Conservation (phyloP, 148 eudicot species). For the Dianthus caryophyllus region DNA sequence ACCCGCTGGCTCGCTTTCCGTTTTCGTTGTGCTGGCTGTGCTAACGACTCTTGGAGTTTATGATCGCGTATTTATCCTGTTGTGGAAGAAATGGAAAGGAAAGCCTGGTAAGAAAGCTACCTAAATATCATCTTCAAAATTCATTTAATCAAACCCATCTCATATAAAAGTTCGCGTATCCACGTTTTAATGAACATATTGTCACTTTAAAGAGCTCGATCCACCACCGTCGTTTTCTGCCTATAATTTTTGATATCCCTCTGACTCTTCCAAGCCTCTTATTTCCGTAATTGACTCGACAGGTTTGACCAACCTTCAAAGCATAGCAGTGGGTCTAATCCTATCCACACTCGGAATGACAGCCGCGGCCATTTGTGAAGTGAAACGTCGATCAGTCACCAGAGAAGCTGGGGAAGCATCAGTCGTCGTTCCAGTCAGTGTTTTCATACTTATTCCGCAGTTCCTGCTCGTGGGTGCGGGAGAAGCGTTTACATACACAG, state of each 20-base stretch:
- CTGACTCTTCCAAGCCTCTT: too few relatives aligned
- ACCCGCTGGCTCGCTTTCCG: constrained; percentile 64
- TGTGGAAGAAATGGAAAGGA: constrained; percentile 51
- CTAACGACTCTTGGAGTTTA: constrained; percentile 45
- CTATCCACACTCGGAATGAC: constrained; percentile 59
- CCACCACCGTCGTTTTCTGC: too few relatives aligned
- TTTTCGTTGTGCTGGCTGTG: constrained; percentile 57
- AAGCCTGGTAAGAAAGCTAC: constrained; percentile 39
- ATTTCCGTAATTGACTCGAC: constrained; percentile 8
- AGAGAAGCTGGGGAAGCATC: constrained; percentile 16
- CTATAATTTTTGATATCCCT: too few relatives aligned
- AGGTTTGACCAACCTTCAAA: constrained; percentile 60
- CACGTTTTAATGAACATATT: too few relatives aligned
- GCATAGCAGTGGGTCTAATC: constrained; percentile 48
- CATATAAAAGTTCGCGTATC: too few relatives aligned
- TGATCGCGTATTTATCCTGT: constrained; percentile 50
- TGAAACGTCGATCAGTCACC: constrained; percentile 39
- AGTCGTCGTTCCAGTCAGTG: constrained; percentile 51
- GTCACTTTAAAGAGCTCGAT: too few relatives aligned
- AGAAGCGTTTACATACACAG: constrained; percentile 71
- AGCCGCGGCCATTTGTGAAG: constrained; percentile 47
- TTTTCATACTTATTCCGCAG: constrained; percentile 54
- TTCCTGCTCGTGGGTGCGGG: constrained; percentile 65
- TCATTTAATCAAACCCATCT: too few relatives aligned
- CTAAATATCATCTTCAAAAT: background rate